phyloP scores from a whole-genome alignment of 805 yeast genomes.

The Candida insectorum region DNA sequence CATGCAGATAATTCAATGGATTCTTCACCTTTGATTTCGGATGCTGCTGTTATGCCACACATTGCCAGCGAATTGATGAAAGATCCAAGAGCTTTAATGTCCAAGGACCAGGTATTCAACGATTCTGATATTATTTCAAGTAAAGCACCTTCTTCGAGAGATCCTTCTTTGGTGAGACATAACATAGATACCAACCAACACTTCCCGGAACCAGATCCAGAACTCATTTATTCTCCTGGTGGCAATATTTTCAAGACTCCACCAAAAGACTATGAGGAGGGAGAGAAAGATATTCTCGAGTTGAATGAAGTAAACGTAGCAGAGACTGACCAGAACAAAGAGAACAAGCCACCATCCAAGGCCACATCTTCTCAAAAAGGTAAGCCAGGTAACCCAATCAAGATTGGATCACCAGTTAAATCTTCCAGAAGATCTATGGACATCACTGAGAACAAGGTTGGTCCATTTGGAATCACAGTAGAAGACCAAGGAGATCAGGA shows the following conservation, averaged over 20 bases:
- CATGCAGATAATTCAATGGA: slow-evolving; percentile 18
- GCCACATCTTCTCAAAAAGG: slow-evolving; percentile 4
- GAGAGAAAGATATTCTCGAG: too few relatives aligned
- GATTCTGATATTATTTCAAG: slow-evolving; percentile 17
- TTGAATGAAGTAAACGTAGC: background rate
- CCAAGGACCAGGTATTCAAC: slow-evolving; percentile 27
- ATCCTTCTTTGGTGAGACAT: slow-evolving; percentile 12
- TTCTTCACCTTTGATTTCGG: slow-evolving; percentile 7
- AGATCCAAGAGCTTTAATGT: slow-evolving; percentile 25
- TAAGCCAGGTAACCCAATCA: slow-evolving; percentile 25
- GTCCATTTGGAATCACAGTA: too few relatives aligned
- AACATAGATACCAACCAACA: slow-evolving; percentile 6
- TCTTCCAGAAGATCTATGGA: slow-evolving; percentile 23
- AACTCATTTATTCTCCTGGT: slow-evolving; percentile 19
- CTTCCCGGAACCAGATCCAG: slow-evolving; percentile 37
- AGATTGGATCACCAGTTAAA: slow-evolving; percentile 38
- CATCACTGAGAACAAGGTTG: too few relatives aligned
- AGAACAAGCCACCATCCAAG: slow-evolving; percentile 5
- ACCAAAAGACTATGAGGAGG: slow-evolving; percentile 14
- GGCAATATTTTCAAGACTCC: slow-evolving; percentile 25
- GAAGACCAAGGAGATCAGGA: too few relatives aligned
- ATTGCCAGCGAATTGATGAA: slow-evolving; percentile 34
- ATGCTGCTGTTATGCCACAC: slow-evolving; percentile 24
- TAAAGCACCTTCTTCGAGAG: slow-evolving; percentile 4
- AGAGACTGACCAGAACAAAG: slow-evolving; percentile 3